A percentile compares a stretch with the other conserved stretches of the same genome.
These are phyloP conservation scores for Lactarius pseudohatsudake DNA, from an alignment of 768 basidiomycete species.

Conservation along the genomic window DNA sequence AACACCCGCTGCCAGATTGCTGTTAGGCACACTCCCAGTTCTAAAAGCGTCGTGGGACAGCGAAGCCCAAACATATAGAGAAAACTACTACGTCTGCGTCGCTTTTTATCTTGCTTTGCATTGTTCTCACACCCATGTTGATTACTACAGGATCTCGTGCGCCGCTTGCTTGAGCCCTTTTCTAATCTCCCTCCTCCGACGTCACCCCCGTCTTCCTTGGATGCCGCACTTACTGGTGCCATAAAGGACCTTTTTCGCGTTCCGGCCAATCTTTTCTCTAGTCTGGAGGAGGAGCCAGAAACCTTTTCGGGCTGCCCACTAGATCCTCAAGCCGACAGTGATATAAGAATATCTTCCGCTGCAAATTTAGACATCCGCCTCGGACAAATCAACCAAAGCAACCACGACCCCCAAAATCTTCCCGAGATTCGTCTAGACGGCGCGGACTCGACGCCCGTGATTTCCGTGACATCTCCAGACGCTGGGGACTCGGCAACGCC, in stretches of 20 bases:
- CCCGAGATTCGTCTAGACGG: constrained; percentile 43
- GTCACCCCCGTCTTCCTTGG: constrained; percentile 22
- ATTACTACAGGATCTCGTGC: constrained; percentile 60
- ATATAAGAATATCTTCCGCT: constrained; percentile 39
- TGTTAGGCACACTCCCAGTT: constrained; percentile 61
- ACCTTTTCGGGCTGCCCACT: constrained; percentile 21
- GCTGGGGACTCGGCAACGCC: constrained; percentile 34
- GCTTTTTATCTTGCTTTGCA: constrained; percentile 1
- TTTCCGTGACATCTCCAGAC: constrained; percentile 41
- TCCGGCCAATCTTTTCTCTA: constrained; percentile 26
- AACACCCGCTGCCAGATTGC: constrained; percentile 43
- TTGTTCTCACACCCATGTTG: constrained; percentile 14
- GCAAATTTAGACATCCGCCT: constrained; percentile 56
- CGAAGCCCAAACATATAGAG: constrained; percentile 59
- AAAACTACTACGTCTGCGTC: constrained; percentile 66
- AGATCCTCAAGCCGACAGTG: constrained; percentile 18
- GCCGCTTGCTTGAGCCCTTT: constrained; percentile 59
- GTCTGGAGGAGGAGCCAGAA: constrained; percentile 27
- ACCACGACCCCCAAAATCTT: constrained; percentile 33
- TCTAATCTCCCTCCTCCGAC: constrained; percentile 36
- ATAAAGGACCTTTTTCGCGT: constrained; percentile 30
- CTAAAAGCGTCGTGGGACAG: constrained; percentile 58
- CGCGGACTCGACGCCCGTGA: constrained; percentile 30
- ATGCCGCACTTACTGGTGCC: constrained; percentile 25
- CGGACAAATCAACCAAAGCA: constrained; percentile 40